Base-by-base conservation (phyloP, 83 land plant species). In the Diphasiastrum complanatum region DNA sequence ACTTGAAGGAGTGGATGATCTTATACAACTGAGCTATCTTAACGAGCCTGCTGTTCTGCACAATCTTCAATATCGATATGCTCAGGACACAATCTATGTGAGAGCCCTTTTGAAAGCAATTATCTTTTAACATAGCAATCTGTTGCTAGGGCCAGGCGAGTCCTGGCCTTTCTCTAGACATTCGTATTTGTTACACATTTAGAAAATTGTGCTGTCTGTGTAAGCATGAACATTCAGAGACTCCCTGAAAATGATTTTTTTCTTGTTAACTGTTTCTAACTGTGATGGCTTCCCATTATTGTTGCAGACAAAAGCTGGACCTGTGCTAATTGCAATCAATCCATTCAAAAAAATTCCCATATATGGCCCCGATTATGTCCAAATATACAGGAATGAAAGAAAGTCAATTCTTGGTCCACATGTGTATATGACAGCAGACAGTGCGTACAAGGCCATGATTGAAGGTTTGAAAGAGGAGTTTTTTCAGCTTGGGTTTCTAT, bases 41-140 rank as follows among this genome's bases (percentile, higher is more conserved):
- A 54, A 54, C 33, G 58, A 54, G 33, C 58, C 58, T 23, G 58
- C 58, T 6, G 58, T 54, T 22, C 58, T 54, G 24, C 34, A 54
- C 34, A 54, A 54, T 28, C 29, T 54, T 28, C 24, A 54, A 54
- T 6, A 26, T 6, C 58, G 58, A 11, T 54, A 54, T 33, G 14
- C 10, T 25, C 58, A 54, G 25, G 58, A 33, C 25, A 6, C 29
- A 11, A 28, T 54, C 14, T 54, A 54, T 54, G 58, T 35, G n/a
- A n/a, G n/a, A 20, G 59, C 26, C 34, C 26, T 55, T 55, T 27
- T 55, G 16, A 35, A 55, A 1, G 59, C 35, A 27, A 19, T 55
- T 26, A 35, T 27, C 35, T n/a, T n/a, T n/a, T n/a, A n/a, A n/a
- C n/a, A n/a, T n/a, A n/a, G n/a, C n/a, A n/a, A n/a, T n/a, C n/a